Evolutionary conservation across 495 filamentous ascomycete species (phyloP), one percentile per base, ranked within the genome.

Genomic region (Aspergillus funiculosus): DNA sequence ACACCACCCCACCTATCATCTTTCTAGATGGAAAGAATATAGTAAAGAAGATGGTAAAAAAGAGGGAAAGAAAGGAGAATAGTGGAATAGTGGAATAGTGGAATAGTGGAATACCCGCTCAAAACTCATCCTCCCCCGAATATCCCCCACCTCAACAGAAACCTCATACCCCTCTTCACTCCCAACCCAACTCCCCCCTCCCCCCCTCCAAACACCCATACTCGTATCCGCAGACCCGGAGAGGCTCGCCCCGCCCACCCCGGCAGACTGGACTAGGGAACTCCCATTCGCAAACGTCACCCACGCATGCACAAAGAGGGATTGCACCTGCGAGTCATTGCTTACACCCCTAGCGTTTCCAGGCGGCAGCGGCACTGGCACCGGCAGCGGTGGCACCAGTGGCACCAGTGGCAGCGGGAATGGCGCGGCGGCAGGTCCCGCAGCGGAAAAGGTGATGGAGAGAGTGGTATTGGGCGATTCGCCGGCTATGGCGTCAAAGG

Each of bases 401-500:
- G 11, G 34, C 5, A 26, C 15, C 8, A n/a, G n/a, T 18, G 43
- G 43, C 8, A 9, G 61, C 30, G 17, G 53, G 53, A 9, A 57
- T 9, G 54, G 31, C 59, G 63, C n/a, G 54, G 59, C 13, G 13
- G 19, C 5, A 43, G 35, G 1, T 54, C 45, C 45, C 5, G 60
- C 52, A 5, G 55, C 54, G 37, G 59, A 62, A 46, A 71, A 64
- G 8, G 55, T 60, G 6, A 68, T 17, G 0, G 53, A 54, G 3
- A 69, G 17, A 1, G 52, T 57, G 14, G 51, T 51, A 10, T 44
- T 38, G 1, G 52, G 39, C 43, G 54, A 46, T 3, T 37, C 30
- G 3, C 35, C 22, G 5, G 60, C 52, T 9, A 71, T 52, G 8
- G 49, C 64, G 46, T 71, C 66, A 19, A 67, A 71, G 51, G 64